These are phyloP conservation scores for Magnaporthiopsis incrustans DNA, from an alignment of 2,329 filamentous ascomycete species.

Conservation along the genomic window DNA sequence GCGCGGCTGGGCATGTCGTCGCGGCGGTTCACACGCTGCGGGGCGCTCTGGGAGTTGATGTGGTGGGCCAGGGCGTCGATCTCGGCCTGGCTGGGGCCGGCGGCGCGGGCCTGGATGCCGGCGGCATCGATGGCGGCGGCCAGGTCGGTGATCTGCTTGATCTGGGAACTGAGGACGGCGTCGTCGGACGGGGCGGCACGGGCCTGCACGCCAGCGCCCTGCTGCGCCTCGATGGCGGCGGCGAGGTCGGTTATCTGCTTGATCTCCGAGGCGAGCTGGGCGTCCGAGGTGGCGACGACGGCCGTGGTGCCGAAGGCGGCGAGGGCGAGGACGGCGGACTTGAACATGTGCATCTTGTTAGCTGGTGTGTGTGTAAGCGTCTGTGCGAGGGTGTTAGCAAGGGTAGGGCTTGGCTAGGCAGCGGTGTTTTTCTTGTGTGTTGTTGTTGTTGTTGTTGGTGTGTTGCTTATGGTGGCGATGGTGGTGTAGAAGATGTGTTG, in stretches of 20 bases:
- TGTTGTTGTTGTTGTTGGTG: neutral
- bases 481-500: neutral
- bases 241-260: neutral
- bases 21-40: no score
- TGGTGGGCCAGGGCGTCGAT: neutral
- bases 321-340: neutral
- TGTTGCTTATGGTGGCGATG: neutral
- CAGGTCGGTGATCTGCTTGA: neutral
- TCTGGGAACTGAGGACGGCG: neutral
- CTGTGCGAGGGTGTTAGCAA: neutral
- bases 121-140: neutral
- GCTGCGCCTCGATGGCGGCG: neutral
- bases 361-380: neutral
- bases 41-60: neutral
- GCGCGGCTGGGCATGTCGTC: neutral
- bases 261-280: neutral
- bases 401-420: no score
- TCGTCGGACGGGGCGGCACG: no score
- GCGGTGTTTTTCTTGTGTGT: no score
- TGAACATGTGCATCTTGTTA: constrained; percentile 1
- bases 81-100: neutral
- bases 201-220: neutral
- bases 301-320: neutral
- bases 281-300: neutral
- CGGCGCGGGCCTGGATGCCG: neutral